These are phyloP conservation scores for Solanum habrochaites DNA, from an alignment of 257 asterid genomes.

Conservation along the genomic window DNA sequence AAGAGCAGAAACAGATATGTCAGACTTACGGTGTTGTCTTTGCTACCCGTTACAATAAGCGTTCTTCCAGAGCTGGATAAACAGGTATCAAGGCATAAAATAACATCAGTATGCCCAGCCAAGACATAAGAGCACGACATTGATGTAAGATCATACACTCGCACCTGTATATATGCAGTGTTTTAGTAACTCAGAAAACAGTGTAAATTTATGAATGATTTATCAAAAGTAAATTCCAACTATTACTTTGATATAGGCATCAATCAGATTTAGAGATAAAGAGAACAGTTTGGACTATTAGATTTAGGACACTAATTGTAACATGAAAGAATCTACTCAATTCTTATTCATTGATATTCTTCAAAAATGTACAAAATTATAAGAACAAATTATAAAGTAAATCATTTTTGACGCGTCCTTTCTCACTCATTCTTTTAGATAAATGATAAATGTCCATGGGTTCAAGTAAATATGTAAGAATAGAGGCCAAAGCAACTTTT, in stretches of 20 bases:
- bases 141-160: constrained; percentile 87
- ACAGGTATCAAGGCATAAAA: constrained; percentile 83
- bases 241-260: background rate
- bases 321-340: background rate
- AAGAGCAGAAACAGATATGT: background rate
- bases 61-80: constrained; percentile 52
- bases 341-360: background rate
- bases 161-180: constrained; percentile 36
- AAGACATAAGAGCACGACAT: constrained; percentile 94
- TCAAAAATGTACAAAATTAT: background rate
- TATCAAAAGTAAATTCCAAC: background rate
- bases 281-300: background rate
- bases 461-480: background rate
- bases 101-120: constrained; percentile 80
- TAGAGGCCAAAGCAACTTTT: background rate
- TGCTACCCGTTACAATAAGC: constrained; percentile 84
- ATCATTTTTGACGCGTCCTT: background rate
- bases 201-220: background rate
- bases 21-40: constrained; percentile 70
- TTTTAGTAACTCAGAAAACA: background rate
- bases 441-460: background rate
- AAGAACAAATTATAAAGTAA: background rate
- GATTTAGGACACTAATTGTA: background rate
- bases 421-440: background rate
- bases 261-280: background rate